phyloP scores from a whole-genome alignment of 768 basidiomycete species.

The Scleroderma bovista region DNA sequence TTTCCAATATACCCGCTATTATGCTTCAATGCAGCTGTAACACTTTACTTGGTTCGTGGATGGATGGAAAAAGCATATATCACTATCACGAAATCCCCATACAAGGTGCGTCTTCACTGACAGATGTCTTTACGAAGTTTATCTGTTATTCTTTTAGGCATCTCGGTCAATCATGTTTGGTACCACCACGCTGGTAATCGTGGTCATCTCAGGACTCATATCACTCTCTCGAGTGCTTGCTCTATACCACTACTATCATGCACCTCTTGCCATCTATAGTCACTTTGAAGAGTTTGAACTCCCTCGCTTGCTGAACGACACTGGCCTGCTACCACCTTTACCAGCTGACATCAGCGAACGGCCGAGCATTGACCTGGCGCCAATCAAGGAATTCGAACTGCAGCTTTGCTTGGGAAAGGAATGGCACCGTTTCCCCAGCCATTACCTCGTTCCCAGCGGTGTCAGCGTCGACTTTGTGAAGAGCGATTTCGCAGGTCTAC shows the following conservation, averaged over 20 bases:
- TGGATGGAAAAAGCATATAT: constrained; percentile 80
- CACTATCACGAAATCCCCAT: constrained; percentile 74
- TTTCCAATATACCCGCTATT: constrained; percentile 89
- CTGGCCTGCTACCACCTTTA: constrained; percentile 53
- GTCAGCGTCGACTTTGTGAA: constrained; percentile 85
- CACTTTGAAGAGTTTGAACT: constrained; percentile 75
- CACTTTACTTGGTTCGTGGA: constrained; percentile 77
- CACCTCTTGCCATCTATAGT: constrained; percentile 68
- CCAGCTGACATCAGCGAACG: constrained; percentile 33
- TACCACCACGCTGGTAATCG: constrained; percentile 62
- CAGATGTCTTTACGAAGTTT: not conserved
- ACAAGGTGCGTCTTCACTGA: constrained; percentile 52
- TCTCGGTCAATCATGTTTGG: constrained; percentile 73
- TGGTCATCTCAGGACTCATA: constrained; percentile 60
- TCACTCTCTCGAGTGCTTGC: constrained; percentile 80
- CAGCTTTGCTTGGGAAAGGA: constrained; percentile 88
- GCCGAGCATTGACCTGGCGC: constrained; percentile 57
- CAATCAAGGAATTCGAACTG: constrained; percentile 64
- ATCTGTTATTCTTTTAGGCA: constrained; percentile 44
- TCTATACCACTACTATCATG: constrained; percentile 84
- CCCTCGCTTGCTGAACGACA: constrained; percentile 71
- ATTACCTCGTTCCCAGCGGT: constrained; percentile 81
- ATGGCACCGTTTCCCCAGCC: constrained; percentile 93
- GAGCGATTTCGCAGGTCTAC: constrained; percentile 84
- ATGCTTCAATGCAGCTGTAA: constrained; percentile 92